Evolutionary conservation across 2,329 filamentous ascomycete species (phyloP).

Genomic region (Monilinia polystroma): DNA sequence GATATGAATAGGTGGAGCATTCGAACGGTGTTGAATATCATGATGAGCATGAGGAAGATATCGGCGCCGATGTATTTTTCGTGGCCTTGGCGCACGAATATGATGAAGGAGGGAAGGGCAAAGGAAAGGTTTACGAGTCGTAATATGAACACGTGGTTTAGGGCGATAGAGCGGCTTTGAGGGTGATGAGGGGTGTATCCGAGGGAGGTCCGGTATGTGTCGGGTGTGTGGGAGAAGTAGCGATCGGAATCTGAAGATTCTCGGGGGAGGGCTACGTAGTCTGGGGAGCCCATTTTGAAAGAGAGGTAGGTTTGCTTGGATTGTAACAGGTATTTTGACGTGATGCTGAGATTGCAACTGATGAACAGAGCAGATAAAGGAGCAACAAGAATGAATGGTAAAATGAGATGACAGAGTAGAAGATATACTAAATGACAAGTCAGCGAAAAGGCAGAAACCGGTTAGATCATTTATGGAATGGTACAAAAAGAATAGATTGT

Average conservation of each 20-base stretch:
- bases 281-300: not conserved
- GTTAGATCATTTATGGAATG: too few species aligned
- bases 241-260: constrained; percentile 15
- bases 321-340: too few species aligned
- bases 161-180: not conserved
- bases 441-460: too few species aligned
- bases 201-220: not conserved
- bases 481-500: too few species aligned
- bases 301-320: too few species aligned
- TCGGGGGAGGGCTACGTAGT: constrained; percentile 1
- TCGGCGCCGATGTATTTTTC: not conserved
- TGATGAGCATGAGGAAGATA: constrained; percentile 1
- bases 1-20: not conserved
- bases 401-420: too few species aligned
- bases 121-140: not conserved
- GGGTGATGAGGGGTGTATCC: not conserved
- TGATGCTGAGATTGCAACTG: too few species aligned
- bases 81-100: not conserved
- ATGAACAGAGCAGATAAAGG: too few species aligned
- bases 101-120: constrained; percentile 1
- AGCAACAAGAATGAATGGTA: too few species aligned
- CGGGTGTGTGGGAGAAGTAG: not conserved
- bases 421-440: too few species aligned
- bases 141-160: constrained; percentile 10
- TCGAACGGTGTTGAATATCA: constrained; percentile 5